These are phyloP conservation scores for Bolboschoenus planiculmis DNA, from an alignment of 176 grass and related monocot species.

Conservation along the genomic window DNA sequence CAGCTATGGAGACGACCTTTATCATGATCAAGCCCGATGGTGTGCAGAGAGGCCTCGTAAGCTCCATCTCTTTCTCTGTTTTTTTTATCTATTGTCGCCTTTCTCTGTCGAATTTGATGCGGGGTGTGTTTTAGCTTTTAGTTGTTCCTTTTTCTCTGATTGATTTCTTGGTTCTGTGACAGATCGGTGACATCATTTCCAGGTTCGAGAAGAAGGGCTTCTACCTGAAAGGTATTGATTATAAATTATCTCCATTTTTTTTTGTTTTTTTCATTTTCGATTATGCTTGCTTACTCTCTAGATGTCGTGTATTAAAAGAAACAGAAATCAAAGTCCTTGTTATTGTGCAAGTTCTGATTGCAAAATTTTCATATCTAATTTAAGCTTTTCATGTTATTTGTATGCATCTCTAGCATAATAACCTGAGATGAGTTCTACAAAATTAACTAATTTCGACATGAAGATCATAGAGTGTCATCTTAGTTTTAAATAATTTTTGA, in stretches of 20 bases:
- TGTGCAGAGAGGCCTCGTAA: constrained; percentile 28
- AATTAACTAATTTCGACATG: neutral
- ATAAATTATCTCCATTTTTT: neutral
- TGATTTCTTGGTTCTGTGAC: constrained; percentile 2
- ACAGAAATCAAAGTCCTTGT: neutral
- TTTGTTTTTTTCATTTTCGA: neutral
- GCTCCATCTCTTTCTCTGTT: neutral
- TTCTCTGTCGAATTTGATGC: neutral
- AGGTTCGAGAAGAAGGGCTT: constrained; percentile 98
- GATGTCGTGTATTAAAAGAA: neutral
- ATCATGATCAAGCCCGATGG: constrained; percentile 36
- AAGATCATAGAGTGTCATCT: neutral
- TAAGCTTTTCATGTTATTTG: neutral
- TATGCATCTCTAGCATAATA: neutral
- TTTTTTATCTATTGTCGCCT: neutral
- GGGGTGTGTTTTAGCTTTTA: neutral
- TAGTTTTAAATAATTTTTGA: neutral
- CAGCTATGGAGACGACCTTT: constrained; percentile 21
- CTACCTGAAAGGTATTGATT: constrained; percentile 68
- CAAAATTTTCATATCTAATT: neutral
- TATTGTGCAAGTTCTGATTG: neutral
- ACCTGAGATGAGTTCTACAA: neutral
- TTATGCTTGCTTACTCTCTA: neutral
- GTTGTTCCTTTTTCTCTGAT: neutral
- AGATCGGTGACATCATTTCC: constrained; percentile 89